Base-by-base conservation (phyloP, 2,329 filamentous ascomycete species). In the Ophiostoma perfectum region DNA sequence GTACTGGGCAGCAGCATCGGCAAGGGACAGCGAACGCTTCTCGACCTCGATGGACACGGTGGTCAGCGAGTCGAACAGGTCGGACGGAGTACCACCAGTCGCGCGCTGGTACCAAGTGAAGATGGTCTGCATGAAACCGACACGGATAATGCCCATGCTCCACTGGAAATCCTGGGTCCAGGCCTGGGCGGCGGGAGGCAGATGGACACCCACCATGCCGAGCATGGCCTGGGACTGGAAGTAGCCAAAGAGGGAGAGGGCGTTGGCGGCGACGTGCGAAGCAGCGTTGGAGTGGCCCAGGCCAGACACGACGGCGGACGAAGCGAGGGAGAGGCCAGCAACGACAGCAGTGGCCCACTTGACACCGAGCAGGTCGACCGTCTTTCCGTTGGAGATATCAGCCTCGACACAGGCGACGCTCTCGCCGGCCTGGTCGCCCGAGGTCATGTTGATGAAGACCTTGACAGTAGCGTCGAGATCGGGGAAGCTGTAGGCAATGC, bases 141-240 rank as follows among this genome's bases (percentile, higher is more conserved):
- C 84, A 66, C 86, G 86, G 76, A 96, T 94, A 73, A 96, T 91
- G 74, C 92, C 92, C 90, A 96, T 93, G 75, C 88, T 92, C 92
- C 92, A 96, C 77, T 93, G 89, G 81, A 96, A 95, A 78, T 95
- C 93, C 79, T 95, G 92, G 0, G 91, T 95, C 92, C 92, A 96
- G 0, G 91, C 86, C 74, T 90, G 84, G 66, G 93, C 92, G 69
- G 94, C 90, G 0, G 92, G 92, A 3, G 92, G 92, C 65, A 94
- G 83, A 47, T 84, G 82, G 16, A 95, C 88, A 44, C 89, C 83
- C 60, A 88, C 89, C 81, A 95, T 87, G 70, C 92, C 92, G 73
- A 94, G 83, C 78, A 95, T 90, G 42, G 92, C 91, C 77, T 94
- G 91, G 8, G 90, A 88, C 78, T 96, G 92, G 84, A 96, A 94